Base-by-base conservation (phyloP, 805 yeast species). In the Jamesozyma piceae region DNA sequence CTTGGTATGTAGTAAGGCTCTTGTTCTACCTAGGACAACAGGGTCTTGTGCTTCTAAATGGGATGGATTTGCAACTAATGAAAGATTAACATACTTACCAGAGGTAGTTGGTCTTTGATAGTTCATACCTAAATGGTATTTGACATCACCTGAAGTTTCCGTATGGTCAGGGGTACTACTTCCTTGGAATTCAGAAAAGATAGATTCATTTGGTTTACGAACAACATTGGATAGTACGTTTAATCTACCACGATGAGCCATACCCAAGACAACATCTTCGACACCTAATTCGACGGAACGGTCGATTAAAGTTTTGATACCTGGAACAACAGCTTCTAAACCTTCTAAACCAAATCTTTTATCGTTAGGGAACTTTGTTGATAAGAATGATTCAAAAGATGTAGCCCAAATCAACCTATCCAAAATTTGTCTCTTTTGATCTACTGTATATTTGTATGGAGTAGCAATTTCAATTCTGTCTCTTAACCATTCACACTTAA, bases 221-320 rank as follows among this genome's bases (percentile, higher is more conserved):
- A 92, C 97, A 57, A 92, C 97, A 71, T 92, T 92, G 47, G 97
- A 87, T 68, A 92, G 77, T 82, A 92, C 89, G 68, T 92, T 92
- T 59, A 92, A 75, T 73, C 99, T 82, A 70, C 99, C 99, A 77
- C 99, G 85, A 70, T 92, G 99, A 42, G 99, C 97, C 97, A 92
- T 92, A 72, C 99, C 99, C 57, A 92, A 82, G 58, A 90, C 94
- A 48, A 92, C 80, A 64, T 90, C 97, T 68, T 89, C 96, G 41
- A 90, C 82, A 56, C 99, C 99, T 48, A 72, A 69, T 52, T 84
- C 94, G 39, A 89, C 97, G 36, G 95, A 76, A 52, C 88, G 80
- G 68, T 92, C 99, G 62, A 92, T 88, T 63, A 92, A 66, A 39
- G 96, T 83, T 73, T 92, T 92, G 74, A 92, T 81, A 72, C 97